Base-by-base conservation (phyloP, 2,329 filamentous ascomycete species). In the Neocatenulostroma microsporum region DNA sequence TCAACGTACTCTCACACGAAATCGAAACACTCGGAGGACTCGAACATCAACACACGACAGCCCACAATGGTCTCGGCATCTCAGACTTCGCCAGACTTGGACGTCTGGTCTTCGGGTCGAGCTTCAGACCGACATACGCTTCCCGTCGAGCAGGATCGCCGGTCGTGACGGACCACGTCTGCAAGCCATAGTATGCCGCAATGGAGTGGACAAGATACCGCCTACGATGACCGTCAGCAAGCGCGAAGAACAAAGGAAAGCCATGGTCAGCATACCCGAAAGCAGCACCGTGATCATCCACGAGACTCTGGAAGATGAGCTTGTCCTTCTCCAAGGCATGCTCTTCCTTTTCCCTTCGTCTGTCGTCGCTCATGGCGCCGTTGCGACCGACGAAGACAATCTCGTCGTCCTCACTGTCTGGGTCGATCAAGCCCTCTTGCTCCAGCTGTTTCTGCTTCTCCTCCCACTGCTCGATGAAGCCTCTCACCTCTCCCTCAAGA, bases 121-220 rank as follows among this genome's bases (percentile, higher is more conserved):
- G 39, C 54, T 74, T 77, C 43, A 89, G 66, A 3, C 83, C 84
- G 15, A 95, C 80, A 52, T 93, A 94, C 6, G 91, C 86, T 44
- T 91, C 82, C 34, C 84, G 76, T 35, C 80, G 74, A 11, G 78
- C 74, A 3, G 85, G 81, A 46, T 78, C 70, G 21, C 78, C 79
- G 1, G 81, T 72, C 0, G 82, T 82, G 41, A 89, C 76, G 4
- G 84, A 88, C 67, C 80, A 86, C 14, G 88, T 94, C 42, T 79
- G 75, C 39, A 95, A 72, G 29, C 87, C 88, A 57, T 96, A 96
- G 61, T 96, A 96, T 26, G 82, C 77, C 8, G 85, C 89, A 45
- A 96, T 88, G 40, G 84, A 83, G 62, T 96, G 88, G 1, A 93
- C 85, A 36, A 96, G 75, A 84, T 88, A 96, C 46, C 89, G 83